Conservation (phyloP, 495 filamentous ascomycete species). For the Penicillium diatomitis region DNA sequence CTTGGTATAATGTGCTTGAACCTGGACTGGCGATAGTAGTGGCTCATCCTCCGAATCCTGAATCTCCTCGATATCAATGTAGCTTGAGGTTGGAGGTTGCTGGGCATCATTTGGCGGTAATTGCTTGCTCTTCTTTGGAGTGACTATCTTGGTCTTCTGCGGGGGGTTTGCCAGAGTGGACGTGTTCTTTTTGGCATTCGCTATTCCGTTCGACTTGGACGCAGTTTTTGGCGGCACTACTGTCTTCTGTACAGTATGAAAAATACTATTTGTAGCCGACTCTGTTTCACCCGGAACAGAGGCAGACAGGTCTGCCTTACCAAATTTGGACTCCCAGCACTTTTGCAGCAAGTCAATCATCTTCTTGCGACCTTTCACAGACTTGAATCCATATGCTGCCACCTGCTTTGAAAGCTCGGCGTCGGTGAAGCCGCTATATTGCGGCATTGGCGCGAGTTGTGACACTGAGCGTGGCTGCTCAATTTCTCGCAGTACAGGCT, state of each 20-base stretch:
- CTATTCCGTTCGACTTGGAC: background rate
- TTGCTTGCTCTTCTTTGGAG: background rate
- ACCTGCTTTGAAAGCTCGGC: slow-evolving; percentile 54
- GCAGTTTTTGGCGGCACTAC: background rate
- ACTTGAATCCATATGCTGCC: slow-evolving; percentile 62
- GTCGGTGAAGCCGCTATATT: slow-evolving; percentile 56
- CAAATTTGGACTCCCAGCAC: slow-evolving; percentile 56
- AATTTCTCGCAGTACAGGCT: background rate
- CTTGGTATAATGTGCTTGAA: slow-evolving; percentile 16
- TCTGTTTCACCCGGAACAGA: background rate
- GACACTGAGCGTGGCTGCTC: background rate
- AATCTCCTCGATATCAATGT: slow-evolving; percentile 47
- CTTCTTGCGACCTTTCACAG: slow-evolving; percentile 55
- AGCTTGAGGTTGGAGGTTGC: slow-evolving; percentile 8
- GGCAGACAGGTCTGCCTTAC: background rate
- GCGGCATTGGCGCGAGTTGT: slow-evolving; percentile 38
- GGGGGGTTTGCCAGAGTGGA: background rate
- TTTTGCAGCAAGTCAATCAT: slow-evolving; percentile 65
- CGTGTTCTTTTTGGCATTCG: slow-evolving; percentile 1
- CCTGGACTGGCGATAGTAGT: slow-evolving; percentile 25
- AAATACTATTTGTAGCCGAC: too few species aligned
- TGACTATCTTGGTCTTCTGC: background rate
- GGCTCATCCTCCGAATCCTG: slow-evolving; percentile 52
- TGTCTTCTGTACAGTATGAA: too few species aligned
- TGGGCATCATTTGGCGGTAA: background rate